These are phyloP conservation scores for Periconia sp. DNA, from an alignment of 2,329 filamentous ascomycete species.

Conservation along the genomic window DNA sequence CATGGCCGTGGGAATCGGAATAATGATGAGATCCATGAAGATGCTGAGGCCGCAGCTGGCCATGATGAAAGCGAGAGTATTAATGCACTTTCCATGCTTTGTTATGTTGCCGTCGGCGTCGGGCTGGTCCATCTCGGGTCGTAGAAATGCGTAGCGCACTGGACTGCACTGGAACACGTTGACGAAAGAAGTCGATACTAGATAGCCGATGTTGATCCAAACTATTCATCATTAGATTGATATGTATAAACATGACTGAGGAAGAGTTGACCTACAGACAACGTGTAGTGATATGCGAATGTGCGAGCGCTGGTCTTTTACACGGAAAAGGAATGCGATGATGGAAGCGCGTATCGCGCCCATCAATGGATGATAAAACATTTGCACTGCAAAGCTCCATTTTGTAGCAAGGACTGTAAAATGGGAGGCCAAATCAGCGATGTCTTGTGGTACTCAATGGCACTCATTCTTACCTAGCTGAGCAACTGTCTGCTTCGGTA, in stretches of 20 bases:
- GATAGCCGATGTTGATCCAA: conserved; percentile 43
- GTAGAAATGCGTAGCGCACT: conserved; percentile 34
- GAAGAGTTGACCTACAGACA: conserved; percentile 27
- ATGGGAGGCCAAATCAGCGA: too few relatives aligned
- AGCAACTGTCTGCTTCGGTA: conserved; percentile 35
- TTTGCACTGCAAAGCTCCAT: conserved; percentile 45
- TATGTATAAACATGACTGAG: not conserved
- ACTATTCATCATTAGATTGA: conserved; percentile 20
- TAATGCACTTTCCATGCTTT: conserved; percentile 40
- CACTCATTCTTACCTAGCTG: too few relatives aligned
- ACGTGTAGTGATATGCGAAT: conserved; percentile 39
- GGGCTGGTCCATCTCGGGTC: conserved; percentile 36
- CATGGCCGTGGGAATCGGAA: conserved; percentile 50
- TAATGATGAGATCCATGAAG: conserved; percentile 48
- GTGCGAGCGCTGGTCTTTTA: conserved; percentile 37
- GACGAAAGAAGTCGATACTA: conserved; percentile 39
- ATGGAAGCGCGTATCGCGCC: conserved; percentile 45
- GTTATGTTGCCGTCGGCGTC: conserved; percentile 32
- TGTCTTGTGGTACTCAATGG: too few relatives aligned
- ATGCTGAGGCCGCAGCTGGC: conserved; percentile 42
- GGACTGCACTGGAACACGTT: conserved; percentile 46
- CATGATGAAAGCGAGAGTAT: conserved; percentile 41
- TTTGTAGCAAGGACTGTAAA: conserved; percentile 29
- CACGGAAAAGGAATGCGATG: conserved; percentile 46
- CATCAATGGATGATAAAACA: conserved; percentile 48